phyloP scores from a whole-genome alignment of 495 filamentous ascomycete genomes.

The Penicillium simplicissimum region DNA sequence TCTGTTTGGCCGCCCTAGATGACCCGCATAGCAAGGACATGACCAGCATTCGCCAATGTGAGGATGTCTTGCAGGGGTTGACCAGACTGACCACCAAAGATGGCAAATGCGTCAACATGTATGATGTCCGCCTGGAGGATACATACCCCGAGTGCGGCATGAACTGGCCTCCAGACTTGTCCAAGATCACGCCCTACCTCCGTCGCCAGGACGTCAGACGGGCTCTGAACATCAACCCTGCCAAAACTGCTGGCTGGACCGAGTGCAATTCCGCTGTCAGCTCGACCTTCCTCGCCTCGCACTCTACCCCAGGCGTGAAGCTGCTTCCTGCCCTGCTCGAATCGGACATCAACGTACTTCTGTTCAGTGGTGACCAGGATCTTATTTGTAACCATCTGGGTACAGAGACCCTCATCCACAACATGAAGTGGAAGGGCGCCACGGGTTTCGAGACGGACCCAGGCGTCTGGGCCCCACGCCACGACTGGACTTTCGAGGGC shows the following conservation, averaged over 20 bases:
- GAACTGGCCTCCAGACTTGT: conserved; percentile 92
- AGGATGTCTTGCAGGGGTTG: conserved; percentile 69
- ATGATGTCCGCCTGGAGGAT: conserved; percentile 85
- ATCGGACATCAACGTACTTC: conserved; percentile 67
- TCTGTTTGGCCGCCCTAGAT: conserved; percentile 59
- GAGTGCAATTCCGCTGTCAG: conserved; percentile 85
- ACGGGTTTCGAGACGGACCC: conserved; percentile 88
- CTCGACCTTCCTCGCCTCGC: conserved; percentile 61
- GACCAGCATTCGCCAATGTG: conserved; percentile 70
- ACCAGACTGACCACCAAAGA: conserved; percentile 58
- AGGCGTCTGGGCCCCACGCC: conserved; percentile 86
- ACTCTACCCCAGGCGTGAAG: conserved; percentile 69
- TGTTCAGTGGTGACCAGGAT: conserved; percentile 94
- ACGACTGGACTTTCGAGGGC: conserved; percentile 93
- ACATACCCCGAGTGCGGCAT: conserved; percentile 77
- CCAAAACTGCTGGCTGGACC: conserved; percentile 84
- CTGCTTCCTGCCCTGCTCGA: conserved; percentile 77
- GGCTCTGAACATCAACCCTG: conserved; percentile 79
- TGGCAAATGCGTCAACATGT: conserved; percentile 84
- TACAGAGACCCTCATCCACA: conserved; percentile 87
- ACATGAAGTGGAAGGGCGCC: conserved; percentile 87
- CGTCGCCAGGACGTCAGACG: conserved; percentile 73
- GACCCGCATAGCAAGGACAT: conserved; percentile 53
- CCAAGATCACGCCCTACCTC: conserved; percentile 76
- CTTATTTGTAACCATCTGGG: conserved; percentile 97